Evolutionary conservation across 495 filamentous ascomycete species (phyloP).

Genomic region (Mytilinidion resinicola): DNA sequence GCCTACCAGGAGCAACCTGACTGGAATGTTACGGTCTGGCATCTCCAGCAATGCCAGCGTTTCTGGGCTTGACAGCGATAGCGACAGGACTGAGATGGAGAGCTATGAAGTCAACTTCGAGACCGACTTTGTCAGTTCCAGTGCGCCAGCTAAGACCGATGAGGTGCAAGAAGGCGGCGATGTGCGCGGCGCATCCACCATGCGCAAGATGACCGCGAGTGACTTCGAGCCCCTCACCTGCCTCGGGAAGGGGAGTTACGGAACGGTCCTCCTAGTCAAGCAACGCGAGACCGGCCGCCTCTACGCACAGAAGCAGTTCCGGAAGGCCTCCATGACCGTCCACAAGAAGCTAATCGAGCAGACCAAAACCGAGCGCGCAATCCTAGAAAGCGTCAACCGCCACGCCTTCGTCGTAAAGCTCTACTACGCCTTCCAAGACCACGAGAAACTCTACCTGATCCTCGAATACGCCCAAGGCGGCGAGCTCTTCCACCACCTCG

Average conservation of each 20-base stretch:
- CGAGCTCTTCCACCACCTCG: slow-evolving; percentile 86
- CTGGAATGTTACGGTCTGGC: slow-evolving; percentile 19
- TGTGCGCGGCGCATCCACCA: slow-evolving; percentile 22
- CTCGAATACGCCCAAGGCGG: slow-evolving; percentile 98
- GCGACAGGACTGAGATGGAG: slow-evolving; percentile 49
- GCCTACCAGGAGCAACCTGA: slow-evolving; percentile 7
- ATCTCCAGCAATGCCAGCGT: slow-evolving; percentile 49
- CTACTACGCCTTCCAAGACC: slow-evolving; percentile 97
- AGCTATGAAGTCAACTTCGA: slow-evolving; percentile 87
- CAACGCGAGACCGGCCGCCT: slow-evolving; percentile 79
- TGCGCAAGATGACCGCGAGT: slow-evolving; percentile 79
- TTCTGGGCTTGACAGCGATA: slow-evolving; percentile 51
- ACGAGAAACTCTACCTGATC: slow-evolving; percentile 94
- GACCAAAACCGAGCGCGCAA: slow-evolving; percentile 90
- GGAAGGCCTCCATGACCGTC: slow-evolving; percentile 86
- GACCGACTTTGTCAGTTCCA: slow-evolving; percentile 77
- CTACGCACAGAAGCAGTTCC: slow-evolving; percentile 97
- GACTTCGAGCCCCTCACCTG: slow-evolving; percentile 94
- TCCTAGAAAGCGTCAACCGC: slow-evolving; percentile 88
- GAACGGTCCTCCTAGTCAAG: slow-evolving; percentile 87
- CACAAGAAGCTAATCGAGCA: slow-evolving; percentile 93
- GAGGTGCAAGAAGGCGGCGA: slow-evolving; percentile 41
- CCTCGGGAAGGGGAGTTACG: slow-evolving; percentile 91
- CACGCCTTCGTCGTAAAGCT: slow-evolving; percentile 97
- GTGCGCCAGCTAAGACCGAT: slow-evolving; percentile 42